These are phyloP conservation scores for Talaromyces sp. DNA, from an alignment of 2,329 filamentous ascomycete species.

Conservation along the genomic window DNA sequence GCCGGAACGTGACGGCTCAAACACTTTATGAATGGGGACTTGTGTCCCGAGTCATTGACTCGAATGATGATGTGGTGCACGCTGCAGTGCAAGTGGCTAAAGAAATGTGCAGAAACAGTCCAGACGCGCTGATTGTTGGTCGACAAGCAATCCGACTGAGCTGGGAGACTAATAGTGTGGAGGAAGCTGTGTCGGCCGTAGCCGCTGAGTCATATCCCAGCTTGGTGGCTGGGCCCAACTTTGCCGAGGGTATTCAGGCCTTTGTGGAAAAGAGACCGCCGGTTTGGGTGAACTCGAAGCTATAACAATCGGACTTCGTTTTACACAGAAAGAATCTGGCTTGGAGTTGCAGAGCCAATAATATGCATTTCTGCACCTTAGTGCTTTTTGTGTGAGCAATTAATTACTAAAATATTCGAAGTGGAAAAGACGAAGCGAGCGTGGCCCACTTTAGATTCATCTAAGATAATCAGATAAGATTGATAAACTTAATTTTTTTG, in stretches of 20 bases:
- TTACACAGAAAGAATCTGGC: too few relatives aligned
- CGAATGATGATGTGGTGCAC: constrained; percentile 24
- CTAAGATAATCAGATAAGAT: constrained; percentile 3
- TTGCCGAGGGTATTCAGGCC: constrained; percentile 66
- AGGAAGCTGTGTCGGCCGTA: constrained; percentile 55
- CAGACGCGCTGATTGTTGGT: constrained; percentile 66
- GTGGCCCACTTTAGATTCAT: neutral
- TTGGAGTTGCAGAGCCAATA: neutral
- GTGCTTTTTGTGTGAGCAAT: neutral
- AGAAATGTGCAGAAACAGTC: constrained; percentile 60
- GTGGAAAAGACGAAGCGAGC: neutral
- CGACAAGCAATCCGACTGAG: constrained; percentile 64
- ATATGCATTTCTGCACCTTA: neutral
- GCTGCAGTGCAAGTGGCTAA: constrained; percentile 59
- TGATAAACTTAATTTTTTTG: neutral
- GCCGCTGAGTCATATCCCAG: constrained; percentile 54
- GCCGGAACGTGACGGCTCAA: constrained; percentile 56
- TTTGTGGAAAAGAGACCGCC: constrained; percentile 70
- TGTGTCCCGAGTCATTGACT: constrained; percentile 62
- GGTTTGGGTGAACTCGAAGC: constrained; percentile 46
- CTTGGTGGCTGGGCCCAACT: constrained; percentile 63
- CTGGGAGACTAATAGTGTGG: constrained; percentile 63
- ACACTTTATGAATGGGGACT: constrained; percentile 65
- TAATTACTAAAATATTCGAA: neutral
- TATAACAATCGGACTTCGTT: neutral